Conservation (phyloP, 2,329 filamentous ascomycete species). For the Talaromyces sp. region DNA sequence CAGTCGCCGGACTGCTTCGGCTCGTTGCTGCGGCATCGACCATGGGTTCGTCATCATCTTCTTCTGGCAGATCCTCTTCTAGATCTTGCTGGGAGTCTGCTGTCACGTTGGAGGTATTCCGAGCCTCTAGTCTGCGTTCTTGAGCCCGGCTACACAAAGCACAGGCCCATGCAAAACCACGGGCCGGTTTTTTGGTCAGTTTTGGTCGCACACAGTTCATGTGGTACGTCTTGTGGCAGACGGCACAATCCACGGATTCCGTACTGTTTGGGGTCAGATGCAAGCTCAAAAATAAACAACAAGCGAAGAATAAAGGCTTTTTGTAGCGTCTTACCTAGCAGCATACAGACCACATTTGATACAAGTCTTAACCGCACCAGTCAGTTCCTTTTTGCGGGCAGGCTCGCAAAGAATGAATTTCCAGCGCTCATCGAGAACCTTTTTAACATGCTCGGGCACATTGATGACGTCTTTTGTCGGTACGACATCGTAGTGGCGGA, state of each 20-base stretch:
- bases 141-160: constrained; percentile 94
- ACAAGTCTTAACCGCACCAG: constrained; percentile 91
- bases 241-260: constrained; percentile 94
- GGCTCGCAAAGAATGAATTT: constrained; percentile 93
- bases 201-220: constrained; percentile 96
- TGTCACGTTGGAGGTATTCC: constrained; percentile 68
- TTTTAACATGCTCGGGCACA: constrained; percentile 90
- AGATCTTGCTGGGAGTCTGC: constrained; percentile 48
- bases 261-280: constrained; percentile 49
- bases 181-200: constrained; percentile 88
- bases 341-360: constrained; percentile 89
- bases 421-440: constrained; percentile 92
- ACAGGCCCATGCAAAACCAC: constrained; percentile 97
- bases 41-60: constrained; percentile 62
- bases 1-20: constrained; percentile 57
- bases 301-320: background rate
- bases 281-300: background rate
- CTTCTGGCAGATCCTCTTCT: constrained; percentile 60
- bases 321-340: constrained; percentile 63
- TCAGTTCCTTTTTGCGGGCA: constrained; percentile 88
- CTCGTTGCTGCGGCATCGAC: constrained; percentile 51
- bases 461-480: constrained; percentile 91
- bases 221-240: constrained; percentile 92
- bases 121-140: constrained; percentile 84
- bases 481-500: constrained; percentile 95